Evolutionary conservation across 2,329 filamentous ascomycete genomes (phyloP).

Genomic region (Diplodia seriata): DNA sequence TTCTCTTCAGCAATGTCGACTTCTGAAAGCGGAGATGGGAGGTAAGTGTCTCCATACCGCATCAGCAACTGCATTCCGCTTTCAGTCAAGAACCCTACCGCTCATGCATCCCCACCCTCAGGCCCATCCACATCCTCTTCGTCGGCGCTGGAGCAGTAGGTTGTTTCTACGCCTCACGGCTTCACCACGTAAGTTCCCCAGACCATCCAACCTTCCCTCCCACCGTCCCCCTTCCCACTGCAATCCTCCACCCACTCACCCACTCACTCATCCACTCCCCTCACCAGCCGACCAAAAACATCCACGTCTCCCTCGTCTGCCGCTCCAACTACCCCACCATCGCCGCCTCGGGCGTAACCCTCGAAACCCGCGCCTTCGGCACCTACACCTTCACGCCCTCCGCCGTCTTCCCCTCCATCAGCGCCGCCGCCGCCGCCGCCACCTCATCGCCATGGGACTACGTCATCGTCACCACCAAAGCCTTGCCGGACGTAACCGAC

Average conservation of each 20-base stretch:
- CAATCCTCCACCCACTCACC: conserved; percentile 3
- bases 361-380: conserved; percentile 72
- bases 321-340: conserved; percentile 75
- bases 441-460: conserved; percentile 59
- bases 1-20: conserved; percentile 1
- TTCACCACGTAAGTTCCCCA: conserved; percentile 70
- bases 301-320: conserved; percentile 72
- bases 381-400: conserved; percentile 68
- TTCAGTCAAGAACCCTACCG: background rate
- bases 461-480: conserved; percentile 57
- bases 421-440: conserved; percentile 56
- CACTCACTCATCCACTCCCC: background rate
- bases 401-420: conserved; percentile 68
- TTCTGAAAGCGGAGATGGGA: background rate
- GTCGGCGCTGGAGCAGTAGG: conserved; percentile 75
- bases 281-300: conserved; percentile 45
- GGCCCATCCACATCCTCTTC: conserved; percentile 64
- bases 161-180: conserved; percentile 73
- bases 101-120: background rate
- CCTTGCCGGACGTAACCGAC: conserved; percentile 45
- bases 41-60: background rate
- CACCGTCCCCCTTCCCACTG: no score
- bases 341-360: conserved; percentile 64
- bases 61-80: background rate
- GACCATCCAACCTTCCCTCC: conserved; percentile 69